These are phyloP conservation scores for Hysterium pulicare DNA, from an alignment of 2,329 filamentous ascomycete species.

Conservation along the genomic window DNA sequence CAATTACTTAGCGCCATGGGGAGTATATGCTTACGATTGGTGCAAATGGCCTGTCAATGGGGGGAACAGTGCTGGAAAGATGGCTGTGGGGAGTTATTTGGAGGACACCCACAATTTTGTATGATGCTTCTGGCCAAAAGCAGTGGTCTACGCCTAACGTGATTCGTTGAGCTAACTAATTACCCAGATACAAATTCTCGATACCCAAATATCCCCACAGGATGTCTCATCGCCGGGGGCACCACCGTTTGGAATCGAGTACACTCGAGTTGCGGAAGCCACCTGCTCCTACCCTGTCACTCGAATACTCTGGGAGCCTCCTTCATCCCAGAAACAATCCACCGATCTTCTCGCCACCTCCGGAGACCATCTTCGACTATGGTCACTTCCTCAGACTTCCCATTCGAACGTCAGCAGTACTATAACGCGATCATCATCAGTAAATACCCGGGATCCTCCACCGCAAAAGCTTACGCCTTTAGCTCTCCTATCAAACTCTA, in stretches of 20 bases:
- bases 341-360: slow-evolving; percentile 94
- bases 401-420: slow-evolving; percentile 62
- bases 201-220: slow-evolving; percentile 74
- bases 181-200: slow-evolving; percentile 87
- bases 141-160: too few species aligned
- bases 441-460: slow-evolving; percentile 57
- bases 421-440: slow-evolving; percentile 63
- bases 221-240: slow-evolving; percentile 65
- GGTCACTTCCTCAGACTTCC: slow-evolving; percentile 70
- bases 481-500: slow-evolving; percentile 92
- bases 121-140: slow-evolving; percentile 36
- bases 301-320: slow-evolving; percentile 90
- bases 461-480: slow-evolving; percentile 85
- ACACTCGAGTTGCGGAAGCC: slow-evolving; percentile 89
- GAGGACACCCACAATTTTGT: slow-evolving; percentile 99
- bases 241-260: slow-evolving; percentile 77
- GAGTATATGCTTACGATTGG: slow-evolving; percentile 96
- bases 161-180: slow-evolving; percentile 12
- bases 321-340: slow-evolving; percentile 89
- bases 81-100: slow-evolving; percentile 92
- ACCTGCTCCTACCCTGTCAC: slow-evolving; percentile 98
- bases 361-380: slow-evolving; percentile 87
- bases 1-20: slow-evolving; percentile 92
- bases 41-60: slow-evolving; percentile 90
- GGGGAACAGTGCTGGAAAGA: slow-evolving; percentile 73